Base-by-base conservation (phyloP, 768 basidiomycete genomes). In the Hirschioporus abietinus region DNA sequence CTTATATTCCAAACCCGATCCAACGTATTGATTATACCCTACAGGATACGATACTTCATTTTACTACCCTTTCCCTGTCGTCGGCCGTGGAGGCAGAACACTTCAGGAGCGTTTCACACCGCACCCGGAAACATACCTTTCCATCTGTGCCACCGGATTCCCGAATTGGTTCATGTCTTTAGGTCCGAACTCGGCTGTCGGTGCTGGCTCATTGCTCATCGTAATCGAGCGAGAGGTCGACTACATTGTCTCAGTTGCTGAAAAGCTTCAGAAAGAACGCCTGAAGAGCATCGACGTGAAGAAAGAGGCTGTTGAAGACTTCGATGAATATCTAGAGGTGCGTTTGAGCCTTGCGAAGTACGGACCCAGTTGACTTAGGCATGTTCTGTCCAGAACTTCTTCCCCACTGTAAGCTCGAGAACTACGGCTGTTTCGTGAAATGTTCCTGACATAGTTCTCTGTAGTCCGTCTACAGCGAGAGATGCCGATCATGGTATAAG, bases 401-500 rank as follows among this genome's bases (percentile, higher is more conserved):
- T 84, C 74, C 81, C 79, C 1, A 79, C 70, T 68, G 85, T 83
- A 34, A 30, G 75, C 68, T 1, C 25, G 1, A 7, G 63, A 59
- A 9, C 27, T 60, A 63, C 34, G 66, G 24, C 7, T n/a, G n/a
- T n/a, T n/a, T n/a, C n/a, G n/a, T n/a, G n/a, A n/a, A n/a, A n/a
- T n/a, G n/a, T n/a, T n/a, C n/a, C n/a, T n/a, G n/a, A n/a, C n/a
- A n/a, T n/a, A n/a, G n/a, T n/a, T n/a, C n/a, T n/a, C n/a, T n/a
- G n/a, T 65, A 87, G 84, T 87, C 85, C 3, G 85, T 88, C 1
- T 88, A 83, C 72, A 79, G 82, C 42, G 79, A 82, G 62, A 83
- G 83, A 68, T 88, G 87, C 69, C 76, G 81, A 17, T 85, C 85
- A 35, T 90, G 88, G 87, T 89, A 88, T 71, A 88, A 88, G 71